These are phyloP conservation scores for Podosphaera fusca DNA, from an alignment of 2,329 filamentous ascomycete genomes.

Conservation along the genomic window DNA sequence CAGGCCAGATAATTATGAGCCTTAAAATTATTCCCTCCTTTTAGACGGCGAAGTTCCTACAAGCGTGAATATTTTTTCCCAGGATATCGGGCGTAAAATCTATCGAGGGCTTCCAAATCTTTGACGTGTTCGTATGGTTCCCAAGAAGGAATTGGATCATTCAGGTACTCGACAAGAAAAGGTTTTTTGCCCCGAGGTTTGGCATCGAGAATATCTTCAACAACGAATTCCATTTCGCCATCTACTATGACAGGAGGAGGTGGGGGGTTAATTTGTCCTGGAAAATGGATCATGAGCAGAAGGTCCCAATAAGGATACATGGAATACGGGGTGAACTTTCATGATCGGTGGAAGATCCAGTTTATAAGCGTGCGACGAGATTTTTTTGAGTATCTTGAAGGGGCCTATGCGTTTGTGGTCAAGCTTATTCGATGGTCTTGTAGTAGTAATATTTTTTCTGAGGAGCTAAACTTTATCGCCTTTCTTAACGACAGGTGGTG, in stretches of 20 bases:
- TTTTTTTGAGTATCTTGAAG: constrained; percentile 1
- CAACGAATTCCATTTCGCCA: neutral
- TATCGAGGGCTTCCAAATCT: neutral
- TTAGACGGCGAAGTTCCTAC: neutral
- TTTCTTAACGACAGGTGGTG: neutral
- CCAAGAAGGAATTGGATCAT: neutral
- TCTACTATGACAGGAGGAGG: neutral
- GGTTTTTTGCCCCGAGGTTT: neutral
- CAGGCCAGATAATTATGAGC: too few relatives aligned
- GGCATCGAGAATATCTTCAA: neutral
- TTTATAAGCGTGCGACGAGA: neutral
- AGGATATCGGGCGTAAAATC: neutral
- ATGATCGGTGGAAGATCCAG: constrained; percentile 1
- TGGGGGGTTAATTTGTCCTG: neutral
- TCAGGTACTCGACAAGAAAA: neutral
- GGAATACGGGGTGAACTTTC: constrained; percentile 2
- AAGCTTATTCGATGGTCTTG: neutral
- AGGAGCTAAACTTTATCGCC: neutral
- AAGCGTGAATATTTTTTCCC: neutral
- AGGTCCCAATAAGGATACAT: constrained; percentile 1
- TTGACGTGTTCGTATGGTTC: neutral
- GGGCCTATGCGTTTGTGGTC: constrained; percentile 2
- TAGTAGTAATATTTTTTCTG: too few relatives aligned
- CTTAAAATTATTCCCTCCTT: neutral
- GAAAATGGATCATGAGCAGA: neutral